Evolutionary conservation across 2,329 filamentous ascomycete genomes (phyloP).

Genomic region (Diaporthe aspalathi): DNA sequence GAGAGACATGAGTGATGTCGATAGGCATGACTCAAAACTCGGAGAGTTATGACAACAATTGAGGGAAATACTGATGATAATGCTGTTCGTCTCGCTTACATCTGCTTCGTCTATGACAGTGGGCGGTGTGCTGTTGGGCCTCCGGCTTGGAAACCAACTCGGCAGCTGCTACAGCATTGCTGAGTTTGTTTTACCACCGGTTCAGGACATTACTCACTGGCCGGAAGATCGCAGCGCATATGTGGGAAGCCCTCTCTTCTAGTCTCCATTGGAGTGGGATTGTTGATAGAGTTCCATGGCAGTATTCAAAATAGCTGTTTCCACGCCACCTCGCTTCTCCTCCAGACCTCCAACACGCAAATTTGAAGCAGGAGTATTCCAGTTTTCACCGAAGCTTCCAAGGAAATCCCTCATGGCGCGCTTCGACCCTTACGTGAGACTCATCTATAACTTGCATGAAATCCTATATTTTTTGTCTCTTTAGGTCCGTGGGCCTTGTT

Average conservation of each 20-base stretch:
- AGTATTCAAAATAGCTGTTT: neutral
- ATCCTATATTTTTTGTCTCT: conserved; percentile 49
- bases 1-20: no score
- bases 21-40: no score
- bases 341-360: neutral
- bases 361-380: no score
- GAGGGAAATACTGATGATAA: no score
- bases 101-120: neutral
- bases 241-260: neutral
- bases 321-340: neutral
- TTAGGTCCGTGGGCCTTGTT: conserved; percentile 49
- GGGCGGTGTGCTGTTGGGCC: neutral
- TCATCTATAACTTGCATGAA: conserved; percentile 51
- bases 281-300: neutral
- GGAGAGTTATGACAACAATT: no score
- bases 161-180: neutral
- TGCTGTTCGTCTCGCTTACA: neutral
- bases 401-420: no score
- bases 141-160: neutral
- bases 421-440: neutral
- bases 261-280: neutral
- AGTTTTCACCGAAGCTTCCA: no score
- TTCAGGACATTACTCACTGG: neutral
- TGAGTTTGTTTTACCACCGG: neutral
- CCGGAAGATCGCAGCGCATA: neutral